Evolutionary conservation across 306 rosid genomes (phyloP).

Genomic region (Casuarina cunninghamiana): DNA sequence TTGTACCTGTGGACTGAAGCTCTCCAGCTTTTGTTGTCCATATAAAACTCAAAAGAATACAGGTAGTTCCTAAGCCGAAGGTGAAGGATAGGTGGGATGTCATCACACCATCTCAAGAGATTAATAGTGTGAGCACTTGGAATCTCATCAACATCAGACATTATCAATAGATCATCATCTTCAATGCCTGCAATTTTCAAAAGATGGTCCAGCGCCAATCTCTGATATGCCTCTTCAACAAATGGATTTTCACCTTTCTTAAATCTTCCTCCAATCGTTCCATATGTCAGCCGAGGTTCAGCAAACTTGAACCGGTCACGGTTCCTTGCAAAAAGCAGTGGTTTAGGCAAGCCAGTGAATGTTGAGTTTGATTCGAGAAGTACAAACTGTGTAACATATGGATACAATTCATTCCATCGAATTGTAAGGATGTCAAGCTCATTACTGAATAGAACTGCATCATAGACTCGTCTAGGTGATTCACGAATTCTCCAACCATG

Average conservation of each 20-base stretch:
- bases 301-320: conserved; percentile 54
- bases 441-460: conserved; percentile 79
- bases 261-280: conserved; percentile 61
- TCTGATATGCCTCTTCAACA: conserved; percentile 81
- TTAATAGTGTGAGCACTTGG: conserved; percentile 86
- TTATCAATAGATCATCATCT: conserved; percentile 79
- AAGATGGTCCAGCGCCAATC: conserved; percentile 71
- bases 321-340: conserved; percentile 52
- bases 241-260: conserved; percentile 77
- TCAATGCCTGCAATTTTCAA: conserved; percentile 67
- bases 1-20: conserved; percentile 64
- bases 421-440: conserved; percentile 75
- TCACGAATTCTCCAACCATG: conserved; percentile 84
- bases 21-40: conserved; percentile 75
- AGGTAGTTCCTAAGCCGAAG: conserved; percentile 70
- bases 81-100: conserved; percentile 65
- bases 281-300: conserved; percentile 63
- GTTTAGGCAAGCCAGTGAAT: conserved; percentile 64
- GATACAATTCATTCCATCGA: conserved; percentile 78
- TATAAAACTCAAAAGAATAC: conserved; percentile 72
- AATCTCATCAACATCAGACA: conserved; percentile 93
- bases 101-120: conserved; percentile 86
- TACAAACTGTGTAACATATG: conserved; percentile 65
- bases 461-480: conserved; percentile 72
- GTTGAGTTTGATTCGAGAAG: conserved; percentile 85